A percentile compares a stretch with the other conserved stretches of the same genome.
phyloP scores from a whole-genome alignment of 371 early-diverging fungal genomes.

The Sporodiniella umbellata region DNA sequence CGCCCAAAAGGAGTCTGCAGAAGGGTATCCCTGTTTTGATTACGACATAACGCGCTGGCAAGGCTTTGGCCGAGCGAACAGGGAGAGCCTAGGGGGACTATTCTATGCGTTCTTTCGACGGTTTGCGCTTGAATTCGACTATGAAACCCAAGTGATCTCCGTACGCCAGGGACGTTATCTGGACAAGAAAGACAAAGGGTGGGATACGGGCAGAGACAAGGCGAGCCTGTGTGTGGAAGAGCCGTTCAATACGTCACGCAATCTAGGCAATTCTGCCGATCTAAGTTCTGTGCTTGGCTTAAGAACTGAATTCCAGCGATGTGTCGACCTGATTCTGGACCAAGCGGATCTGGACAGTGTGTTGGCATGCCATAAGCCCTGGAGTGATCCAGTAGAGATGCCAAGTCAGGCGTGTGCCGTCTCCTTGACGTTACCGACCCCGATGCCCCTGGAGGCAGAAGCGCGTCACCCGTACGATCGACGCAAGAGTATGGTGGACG shows the following conservation, averaged over 20 bases:
- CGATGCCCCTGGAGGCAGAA: constrained; percentile 5
- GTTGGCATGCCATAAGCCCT: constrained; percentile 12
- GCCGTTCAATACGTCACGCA: constrained; percentile 80
- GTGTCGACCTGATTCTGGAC: constrained; percentile 53
- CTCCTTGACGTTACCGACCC: constrained; percentile 9
- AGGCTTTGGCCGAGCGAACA: constrained; percentile 68
- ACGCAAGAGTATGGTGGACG: constrained; percentile 28
- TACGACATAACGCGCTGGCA: constrained; percentile 58
- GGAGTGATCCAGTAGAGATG: constrained; percentile 6
- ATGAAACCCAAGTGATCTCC: constrained; percentile 72
- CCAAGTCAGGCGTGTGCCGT: constrained; percentile 8
- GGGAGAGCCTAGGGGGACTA: constrained; percentile 74
- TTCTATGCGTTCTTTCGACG: constrained; percentile 83
- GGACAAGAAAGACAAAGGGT: constrained; percentile 78
- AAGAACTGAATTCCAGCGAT: constrained; percentile 73
- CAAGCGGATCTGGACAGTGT: constrained; percentile 11
- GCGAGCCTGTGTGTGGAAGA: constrained; percentile 86
- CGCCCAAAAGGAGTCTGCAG: constrained; percentile 11
- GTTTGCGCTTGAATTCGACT: constrained; percentile 81
- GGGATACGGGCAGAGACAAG: constrained; percentile 57
- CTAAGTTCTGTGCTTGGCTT: constrained; percentile 71
- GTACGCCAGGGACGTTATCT: constrained; percentile 74
- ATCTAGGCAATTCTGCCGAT: constrained; percentile 89
- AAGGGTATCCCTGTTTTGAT: constrained; percentile 60
- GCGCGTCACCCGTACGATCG: constrained; percentile 16